Conservation (phyloP, 2,329 filamentous ascomycete species). For the Nakataea oryzae region DNA sequence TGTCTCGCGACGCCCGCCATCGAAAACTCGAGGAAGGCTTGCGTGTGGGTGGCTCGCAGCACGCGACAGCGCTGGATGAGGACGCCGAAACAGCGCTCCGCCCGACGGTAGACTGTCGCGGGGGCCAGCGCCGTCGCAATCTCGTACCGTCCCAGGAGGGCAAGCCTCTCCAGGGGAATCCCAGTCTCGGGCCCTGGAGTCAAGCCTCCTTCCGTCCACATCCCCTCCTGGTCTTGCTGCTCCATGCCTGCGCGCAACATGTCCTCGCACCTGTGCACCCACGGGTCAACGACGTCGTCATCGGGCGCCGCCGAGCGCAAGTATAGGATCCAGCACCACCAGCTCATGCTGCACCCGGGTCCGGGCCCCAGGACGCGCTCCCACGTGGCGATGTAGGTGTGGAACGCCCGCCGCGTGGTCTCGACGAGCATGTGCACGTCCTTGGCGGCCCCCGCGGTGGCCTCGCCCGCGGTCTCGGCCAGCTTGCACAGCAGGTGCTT, state of each 20-base stretch:
- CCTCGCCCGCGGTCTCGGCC: not conserved
- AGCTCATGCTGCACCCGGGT: not conserved
- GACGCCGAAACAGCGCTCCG: not conserved
- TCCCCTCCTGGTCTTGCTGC: too few species aligned
- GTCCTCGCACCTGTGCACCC: not conserved
- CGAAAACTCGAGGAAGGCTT: not conserved
- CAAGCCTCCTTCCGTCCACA: not conserved
- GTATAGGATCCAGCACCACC: not conserved
- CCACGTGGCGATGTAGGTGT: not conserved
- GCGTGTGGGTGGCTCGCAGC: not conserved
- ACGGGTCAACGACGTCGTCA: not conserved
- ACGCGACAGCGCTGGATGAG: not conserved
- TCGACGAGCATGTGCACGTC: not conserved
- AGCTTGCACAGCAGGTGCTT: slow-evolving; percentile 1
- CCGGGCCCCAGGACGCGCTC: not conserved
- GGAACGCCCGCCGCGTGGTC: not conserved
- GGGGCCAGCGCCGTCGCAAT: not conserved
- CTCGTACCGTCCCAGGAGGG: not conserved
- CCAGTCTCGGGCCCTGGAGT: not conserved
- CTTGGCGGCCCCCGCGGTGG: not conserved
- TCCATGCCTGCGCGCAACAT: not conserved
- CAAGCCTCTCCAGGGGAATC: not conserved
- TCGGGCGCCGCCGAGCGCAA: not conserved
- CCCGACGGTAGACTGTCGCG: not conserved
- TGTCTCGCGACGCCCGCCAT: not conserved